Percentiles rank a stretch among this genome's conserved stretches.
Conservation (phyloP, 2,329 filamentous ascomycete species). For the Penicillium psychrosexuale region DNA sequence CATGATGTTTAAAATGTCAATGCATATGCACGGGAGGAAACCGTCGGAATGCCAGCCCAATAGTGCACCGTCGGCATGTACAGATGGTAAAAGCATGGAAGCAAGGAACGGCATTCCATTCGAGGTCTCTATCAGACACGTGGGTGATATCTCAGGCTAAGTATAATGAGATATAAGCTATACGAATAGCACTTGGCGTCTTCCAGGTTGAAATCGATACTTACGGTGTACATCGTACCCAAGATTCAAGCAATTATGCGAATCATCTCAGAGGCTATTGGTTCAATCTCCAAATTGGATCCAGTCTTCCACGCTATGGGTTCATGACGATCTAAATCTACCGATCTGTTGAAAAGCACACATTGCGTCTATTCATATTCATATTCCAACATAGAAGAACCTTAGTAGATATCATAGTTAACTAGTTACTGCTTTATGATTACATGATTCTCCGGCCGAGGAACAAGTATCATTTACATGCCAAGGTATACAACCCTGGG, state of each 20-base stretch:
- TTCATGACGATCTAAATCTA: background rate
- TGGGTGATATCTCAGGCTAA: conserved; percentile 2
- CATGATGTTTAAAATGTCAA: conserved; percentile 3
- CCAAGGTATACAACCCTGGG: background rate
- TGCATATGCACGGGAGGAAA: conserved; percentile 3
- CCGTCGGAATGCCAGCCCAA: conserved; percentile 6
- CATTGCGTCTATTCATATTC: background rate
- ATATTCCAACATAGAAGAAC: too few relatives aligned
- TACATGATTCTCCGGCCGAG: background rate
- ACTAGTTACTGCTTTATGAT: background rate
- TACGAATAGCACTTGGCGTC: background rate
- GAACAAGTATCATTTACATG: background rate
- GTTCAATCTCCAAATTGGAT: background rate
- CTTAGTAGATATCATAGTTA: too few relatives aligned
- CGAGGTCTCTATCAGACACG: conserved; percentile 18
- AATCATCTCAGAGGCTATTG: background rate
- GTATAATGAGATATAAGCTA: background rate
- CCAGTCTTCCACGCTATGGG: background rate
- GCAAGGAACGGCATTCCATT: conserved; percentile 13
- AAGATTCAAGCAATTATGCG: background rate
- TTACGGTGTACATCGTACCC: background rate
- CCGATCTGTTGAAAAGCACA: background rate
- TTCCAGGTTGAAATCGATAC: background rate
- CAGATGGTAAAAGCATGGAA: conserved; percentile 4
- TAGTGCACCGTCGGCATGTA: conserved; percentile 7